These are phyloP conservation scores for Herpetomonas tarakana DNA, from an alignment of 208 protist species.

Conservation along the genomic window DNA sequence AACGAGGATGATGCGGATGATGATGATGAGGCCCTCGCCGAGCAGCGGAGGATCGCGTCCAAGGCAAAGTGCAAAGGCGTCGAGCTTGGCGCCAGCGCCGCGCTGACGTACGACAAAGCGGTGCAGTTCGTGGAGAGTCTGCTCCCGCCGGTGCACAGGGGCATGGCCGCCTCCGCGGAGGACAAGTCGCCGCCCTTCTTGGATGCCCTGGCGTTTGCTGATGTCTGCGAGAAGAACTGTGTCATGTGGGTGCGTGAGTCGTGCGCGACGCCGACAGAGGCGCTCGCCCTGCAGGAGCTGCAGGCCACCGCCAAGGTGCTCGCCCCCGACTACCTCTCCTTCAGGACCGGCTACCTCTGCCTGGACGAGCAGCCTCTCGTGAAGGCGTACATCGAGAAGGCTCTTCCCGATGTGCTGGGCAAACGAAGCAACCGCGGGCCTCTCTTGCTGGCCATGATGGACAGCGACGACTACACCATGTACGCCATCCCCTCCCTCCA, in stretches of 20 bases:
- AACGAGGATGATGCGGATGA: conserved; percentile 7
- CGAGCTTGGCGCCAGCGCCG: conserved; percentile 51
- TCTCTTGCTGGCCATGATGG: conserved; percentile 45
- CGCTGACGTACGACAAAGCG: conserved; percentile 65
- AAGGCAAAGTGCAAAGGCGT: conserved; percentile 53
- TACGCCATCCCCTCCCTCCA: conserved; percentile 29
- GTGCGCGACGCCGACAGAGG: conserved; percentile 23
- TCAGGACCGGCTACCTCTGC: conserved; percentile 70
- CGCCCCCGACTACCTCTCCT: conserved; percentile 46
- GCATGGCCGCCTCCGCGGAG: conserved; percentile 19
- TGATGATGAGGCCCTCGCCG: conserved; percentile 9
- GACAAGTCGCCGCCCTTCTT: conserved; percentile 20
- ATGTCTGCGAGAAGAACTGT: conserved; percentile 69
- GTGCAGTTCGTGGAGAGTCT: conserved; percentile 44
- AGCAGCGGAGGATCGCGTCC: conserved; percentile 10
- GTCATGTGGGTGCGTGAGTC: conserved; percentile 63
- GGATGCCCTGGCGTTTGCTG: conserved; percentile 45
- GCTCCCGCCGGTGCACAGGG: conserved; percentile 35
- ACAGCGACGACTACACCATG: conserved; percentile 52
- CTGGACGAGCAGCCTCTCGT: conserved; percentile 41
- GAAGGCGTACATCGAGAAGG: conserved; percentile 6
- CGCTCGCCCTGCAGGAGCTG: conserved; percentile 8
- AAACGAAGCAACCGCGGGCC: conserved; percentile 6
- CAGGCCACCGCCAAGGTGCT: conserved; percentile 25
- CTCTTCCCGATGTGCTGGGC: background rate